Evolutionary conservation across 2,329 filamentous ascomycete species (phyloP), one percentile per base, ranked within the genome.

Genomic region (Pestalotiopsis sp.): DNA sequence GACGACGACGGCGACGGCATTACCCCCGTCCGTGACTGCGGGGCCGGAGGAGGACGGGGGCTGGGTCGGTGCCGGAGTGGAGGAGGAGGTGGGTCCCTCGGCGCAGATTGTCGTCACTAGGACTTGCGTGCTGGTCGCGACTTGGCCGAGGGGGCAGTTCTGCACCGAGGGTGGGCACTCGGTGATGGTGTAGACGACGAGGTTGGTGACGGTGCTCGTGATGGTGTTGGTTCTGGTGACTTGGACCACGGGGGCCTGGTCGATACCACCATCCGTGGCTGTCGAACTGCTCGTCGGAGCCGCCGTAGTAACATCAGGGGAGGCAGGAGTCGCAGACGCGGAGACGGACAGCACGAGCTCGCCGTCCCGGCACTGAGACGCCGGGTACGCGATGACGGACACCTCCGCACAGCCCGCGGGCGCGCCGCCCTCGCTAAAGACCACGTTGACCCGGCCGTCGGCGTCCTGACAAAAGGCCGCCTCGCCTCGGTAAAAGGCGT

Each of bases 101-200:
- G 73, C 69, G 36, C 75, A 76, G 65, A 72, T 72, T 1, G 76
- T 76, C 25, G 75, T 75, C 3, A 73, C 52, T 52, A 73, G 52
- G 4, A 71, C 71, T 31, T 73, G 70, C 62, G 70, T 69, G 12
- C 68, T 68, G 1, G 77, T 77, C 1, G 67, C 23, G 12, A 73
- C 65, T 12, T 71, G 68, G 36, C 62, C 67, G 2, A 67, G 11
- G 5, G 69, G 59, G 56, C 73, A 74, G 31, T 57, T 20, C 9
- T 36, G 25, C 17, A 65, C 45, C 6, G 36, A 41, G 41, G 63
- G 63, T 0, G 72, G 58, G 57, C 73, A 68, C 38, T 62, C 61
- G 6, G 70, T 70, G 20, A 71, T 67, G 17, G 74, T 75, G 68
- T 75, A 73, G 14, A 71, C 65, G 49, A 75, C 64, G 31, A 70